Percentiles rank a stretch among this genome's conserved stretches.
phyloP scores from a whole-genome alignment of 2,329 filamentous ascomycete species.

The Spiromastix sp. region DNA sequence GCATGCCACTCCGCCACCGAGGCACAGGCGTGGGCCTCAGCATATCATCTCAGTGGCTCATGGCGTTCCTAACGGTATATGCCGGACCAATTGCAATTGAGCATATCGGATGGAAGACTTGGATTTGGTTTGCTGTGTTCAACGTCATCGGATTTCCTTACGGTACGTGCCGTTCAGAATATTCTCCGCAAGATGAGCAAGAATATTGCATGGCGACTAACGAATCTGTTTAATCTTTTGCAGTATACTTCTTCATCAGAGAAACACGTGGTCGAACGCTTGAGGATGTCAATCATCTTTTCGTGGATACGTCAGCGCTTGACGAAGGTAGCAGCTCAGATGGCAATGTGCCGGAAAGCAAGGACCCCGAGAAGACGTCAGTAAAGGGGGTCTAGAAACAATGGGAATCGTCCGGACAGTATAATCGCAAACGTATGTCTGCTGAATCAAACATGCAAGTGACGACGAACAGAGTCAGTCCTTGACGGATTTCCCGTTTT shows the following conservation, averaged over 20 bases:
- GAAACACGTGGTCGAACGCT: constrained; percentile 20
- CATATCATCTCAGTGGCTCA: constrained; percentile 24
- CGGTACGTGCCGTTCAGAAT: constrained; percentile 8
- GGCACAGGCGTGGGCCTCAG: constrained; percentile 24
- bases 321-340: constrained; percentile 1
- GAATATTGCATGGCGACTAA: no score
- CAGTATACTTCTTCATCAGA: constrained; percentile 19
- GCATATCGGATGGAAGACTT: constrained; percentile 24
- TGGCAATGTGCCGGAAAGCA: no score
- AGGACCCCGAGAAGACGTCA: background rate
- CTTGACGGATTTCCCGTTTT: no score
- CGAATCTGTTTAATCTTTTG: no score
- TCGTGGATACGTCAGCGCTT: constrained; percentile 5
- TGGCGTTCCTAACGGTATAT: constrained; percentile 26
- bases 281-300: constrained; percentile 18
- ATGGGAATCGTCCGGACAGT: no score
- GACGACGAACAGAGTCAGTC: no score
- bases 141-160: constrained; percentile 23
- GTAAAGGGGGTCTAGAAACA: background rate
- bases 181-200: no score
- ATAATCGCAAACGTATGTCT: no score
- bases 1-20: constrained; percentile 24
- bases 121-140: constrained; percentile 24
- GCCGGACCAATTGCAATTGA: constrained; percentile 24
- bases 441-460: no score